Conservation (phyloP, 2,329 filamentous ascomycete genomes). For the Paecilomyces niveus region DNA sequence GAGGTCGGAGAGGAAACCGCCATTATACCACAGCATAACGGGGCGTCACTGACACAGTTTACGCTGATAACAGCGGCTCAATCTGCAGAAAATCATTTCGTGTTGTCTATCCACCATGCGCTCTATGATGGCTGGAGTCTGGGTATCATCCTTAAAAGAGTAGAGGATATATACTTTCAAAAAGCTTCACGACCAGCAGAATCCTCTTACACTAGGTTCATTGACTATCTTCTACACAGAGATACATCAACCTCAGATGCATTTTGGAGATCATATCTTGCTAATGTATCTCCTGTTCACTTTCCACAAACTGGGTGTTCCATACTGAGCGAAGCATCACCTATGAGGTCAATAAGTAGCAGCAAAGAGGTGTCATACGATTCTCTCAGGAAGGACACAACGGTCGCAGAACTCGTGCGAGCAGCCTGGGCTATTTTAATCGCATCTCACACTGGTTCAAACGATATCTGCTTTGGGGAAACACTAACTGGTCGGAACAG, state of each 20-base stretch:
- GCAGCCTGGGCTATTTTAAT: conserved; percentile 48
- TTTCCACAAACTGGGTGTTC: conserved; percentile 20
- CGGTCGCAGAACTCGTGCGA: conserved; percentile 45
- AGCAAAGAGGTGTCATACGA: conserved; percentile 15
- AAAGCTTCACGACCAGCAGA: not conserved
- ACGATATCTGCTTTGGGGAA: conserved; percentile 49
- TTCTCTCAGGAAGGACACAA: conserved; percentile 22
- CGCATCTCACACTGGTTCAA: conserved; percentile 39
- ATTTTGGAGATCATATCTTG: conserved; percentile 26
- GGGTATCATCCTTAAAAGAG: conserved; percentile 28
- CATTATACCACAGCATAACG: conserved; percentile 26
- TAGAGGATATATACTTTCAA: conserved; percentile 28
- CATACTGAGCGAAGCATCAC: conserved; percentile 18
- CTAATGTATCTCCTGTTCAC: conserved; percentile 15
- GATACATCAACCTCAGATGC: conserved; percentile 20
- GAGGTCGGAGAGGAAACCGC: conserved; percentile 16
- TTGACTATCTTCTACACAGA: conserved; percentile 20
- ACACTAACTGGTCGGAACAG: conserved; percentile 48
- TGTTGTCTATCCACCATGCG: conserved; percentile 46
- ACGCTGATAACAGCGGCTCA: conserved; percentile 23
- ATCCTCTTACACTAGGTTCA: conserved; percentile 14
- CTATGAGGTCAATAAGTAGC: conserved; percentile 8
- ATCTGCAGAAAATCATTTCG: conserved; percentile 29
- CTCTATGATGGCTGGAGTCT: conserved; percentile 47
- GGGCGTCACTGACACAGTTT: conserved; percentile 27